Conservation (phyloP, 352 stramenopile genomes). For the Aphanomyces invadans region DNA sequence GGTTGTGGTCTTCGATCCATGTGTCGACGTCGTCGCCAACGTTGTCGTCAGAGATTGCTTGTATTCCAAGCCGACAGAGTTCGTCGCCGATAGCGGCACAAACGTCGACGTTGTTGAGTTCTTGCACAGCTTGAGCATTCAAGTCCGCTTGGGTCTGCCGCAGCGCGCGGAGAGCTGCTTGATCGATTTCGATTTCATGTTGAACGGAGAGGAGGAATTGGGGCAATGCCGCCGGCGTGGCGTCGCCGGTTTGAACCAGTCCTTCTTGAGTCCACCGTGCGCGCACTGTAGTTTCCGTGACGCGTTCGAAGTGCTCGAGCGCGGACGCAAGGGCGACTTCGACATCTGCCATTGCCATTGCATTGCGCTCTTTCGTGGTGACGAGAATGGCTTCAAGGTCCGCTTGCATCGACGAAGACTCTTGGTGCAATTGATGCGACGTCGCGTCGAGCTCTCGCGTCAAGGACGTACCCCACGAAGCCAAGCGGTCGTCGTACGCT, state of each 20-base stretch:
- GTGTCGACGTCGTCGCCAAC: not conserved
- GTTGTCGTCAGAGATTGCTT: not conserved
- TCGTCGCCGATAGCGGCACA: not conserved
- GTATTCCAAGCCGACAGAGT: not conserved
- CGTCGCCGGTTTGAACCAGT: not conserved
- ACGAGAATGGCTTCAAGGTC: not conserved
- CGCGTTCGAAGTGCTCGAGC: not conserved
- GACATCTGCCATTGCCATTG: not conserved
- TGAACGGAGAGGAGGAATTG: not conserved
- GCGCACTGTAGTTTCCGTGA: not conserved
- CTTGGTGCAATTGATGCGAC: not conserved
- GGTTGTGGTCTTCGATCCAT: not conserved
- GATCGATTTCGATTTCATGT: not conserved
- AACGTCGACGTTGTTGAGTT: not conserved
- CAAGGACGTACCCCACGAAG: not conserved
- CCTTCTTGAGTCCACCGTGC: not conserved
- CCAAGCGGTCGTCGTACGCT: not conserved
- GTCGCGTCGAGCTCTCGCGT: not conserved
- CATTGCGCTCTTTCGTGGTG: not conserved
- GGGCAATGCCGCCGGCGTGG: not conserved
- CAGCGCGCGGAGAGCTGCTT: not conserved
- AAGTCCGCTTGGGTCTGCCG: not conserved
- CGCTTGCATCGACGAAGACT: not conserved
- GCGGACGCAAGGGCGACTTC: slow-evolving; percentile 5
- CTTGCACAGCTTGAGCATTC: not conserved